Evolutionary conservation across 805 yeast genomes (phyloP).

Genomic region (Diddensiella santjacobensis): DNA sequence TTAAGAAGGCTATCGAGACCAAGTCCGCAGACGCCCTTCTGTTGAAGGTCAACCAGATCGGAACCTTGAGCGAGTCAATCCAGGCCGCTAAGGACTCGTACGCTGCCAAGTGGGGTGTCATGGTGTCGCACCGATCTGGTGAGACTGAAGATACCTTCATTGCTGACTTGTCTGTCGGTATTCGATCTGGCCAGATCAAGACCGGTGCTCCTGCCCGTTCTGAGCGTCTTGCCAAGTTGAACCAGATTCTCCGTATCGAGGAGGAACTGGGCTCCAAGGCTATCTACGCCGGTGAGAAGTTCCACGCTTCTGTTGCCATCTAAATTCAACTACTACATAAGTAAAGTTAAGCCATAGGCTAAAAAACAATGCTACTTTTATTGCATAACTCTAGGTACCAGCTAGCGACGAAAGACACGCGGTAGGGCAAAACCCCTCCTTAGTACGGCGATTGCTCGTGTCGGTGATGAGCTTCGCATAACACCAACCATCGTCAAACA

Average conservation of each 20-base stretch:
- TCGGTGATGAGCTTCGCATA: conserved; percentile 40
- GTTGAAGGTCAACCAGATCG: conserved; percentile 98
- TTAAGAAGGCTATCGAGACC: conserved; percentile 92
- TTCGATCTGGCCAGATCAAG: conserved; percentile 98
- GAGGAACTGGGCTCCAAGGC: conserved; percentile 98
- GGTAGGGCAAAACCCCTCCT: conserved; percentile 21
- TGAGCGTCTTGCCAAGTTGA: conserved; percentile 98
- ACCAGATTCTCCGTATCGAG: conserved; percentile 98
- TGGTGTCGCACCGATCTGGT: conserved; percentile 99
- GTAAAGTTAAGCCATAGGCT: too few relatives aligned
- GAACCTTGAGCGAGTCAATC: conserved; percentile 93
- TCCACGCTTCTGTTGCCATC: conserved; percentile 54
- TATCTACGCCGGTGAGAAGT: conserved; percentile 86
- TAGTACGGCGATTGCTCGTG: conserved; percentile 3
- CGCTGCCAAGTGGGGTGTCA: conserved; percentile 98
- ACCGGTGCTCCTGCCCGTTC: conserved; percentile 99
- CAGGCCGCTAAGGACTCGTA: conserved; percentile 94
- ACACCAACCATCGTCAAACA: conserved; percentile 96
- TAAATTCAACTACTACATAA: conserved; percentile 18
- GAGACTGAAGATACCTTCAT: conserved; percentile 98
- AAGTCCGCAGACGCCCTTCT: conserved; percentile 92
- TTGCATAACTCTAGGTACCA: background rate
- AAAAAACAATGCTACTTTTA: background rate
- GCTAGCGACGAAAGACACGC: conserved; percentile 13
- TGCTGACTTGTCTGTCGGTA: conserved; percentile 97